Conservation (phyloP, 2,329 filamentous ascomycete genomes). For the Alternaria angustiovoidea region DNA sequence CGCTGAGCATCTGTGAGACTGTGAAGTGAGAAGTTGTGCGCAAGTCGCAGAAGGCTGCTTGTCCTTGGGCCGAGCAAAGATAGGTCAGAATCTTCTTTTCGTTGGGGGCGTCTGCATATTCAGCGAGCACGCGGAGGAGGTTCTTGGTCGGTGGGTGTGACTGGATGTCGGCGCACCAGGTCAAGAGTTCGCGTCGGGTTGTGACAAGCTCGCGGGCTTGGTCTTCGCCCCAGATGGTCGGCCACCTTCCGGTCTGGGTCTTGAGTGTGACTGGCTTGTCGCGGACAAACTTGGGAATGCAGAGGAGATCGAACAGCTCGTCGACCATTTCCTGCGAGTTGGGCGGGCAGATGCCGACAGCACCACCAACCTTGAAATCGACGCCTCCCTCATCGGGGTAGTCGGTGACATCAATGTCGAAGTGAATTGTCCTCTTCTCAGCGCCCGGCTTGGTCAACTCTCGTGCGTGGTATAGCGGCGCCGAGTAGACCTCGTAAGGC, state of each 20-base stretch:
- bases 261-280: slow-evolving; percentile 83
- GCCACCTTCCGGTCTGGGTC: slow-evolving; percentile 87
- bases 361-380: slow-evolving; percentile 96
- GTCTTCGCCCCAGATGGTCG: slow-evolving; percentile 97
- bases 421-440: slow-evolving; percentile 97
- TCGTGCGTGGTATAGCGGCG: slow-evolving; percentile 83
- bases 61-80: slow-evolving; percentile 87
- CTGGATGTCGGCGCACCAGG: slow-evolving; percentile 94
- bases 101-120: slow-evolving; percentile 78
- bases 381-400: slow-evolving; percentile 85
- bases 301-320: slow-evolving; percentile 81
- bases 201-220: slow-evolving; percentile 84
- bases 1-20: slow-evolving; percentile 82
- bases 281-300: slow-evolving; percentile 81
- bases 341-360: slow-evolving; percentile 90
- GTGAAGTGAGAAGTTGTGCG: slow-evolving; percentile 87
- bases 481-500: slow-evolving; percentile 89
- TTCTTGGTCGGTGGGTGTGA: slow-evolving; percentile 91
- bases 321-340: slow-evolving; percentile 82
- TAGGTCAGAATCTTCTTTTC: slow-evolving; percentile 90
- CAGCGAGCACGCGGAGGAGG: slow-evolving; percentile 83
- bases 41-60: slow-evolving; percentile 90
- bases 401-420: slow-evolving; percentile 94
- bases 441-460: slow-evolving; percentile 88
- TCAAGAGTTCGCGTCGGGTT: slow-evolving; percentile 88